A percentile compares a stretch with the other conserved stretches of the same genome.
Evolutionary conservation across 23 red algal species (phyloP).

Genomic region (Gracilaria domingensis): DNA sequence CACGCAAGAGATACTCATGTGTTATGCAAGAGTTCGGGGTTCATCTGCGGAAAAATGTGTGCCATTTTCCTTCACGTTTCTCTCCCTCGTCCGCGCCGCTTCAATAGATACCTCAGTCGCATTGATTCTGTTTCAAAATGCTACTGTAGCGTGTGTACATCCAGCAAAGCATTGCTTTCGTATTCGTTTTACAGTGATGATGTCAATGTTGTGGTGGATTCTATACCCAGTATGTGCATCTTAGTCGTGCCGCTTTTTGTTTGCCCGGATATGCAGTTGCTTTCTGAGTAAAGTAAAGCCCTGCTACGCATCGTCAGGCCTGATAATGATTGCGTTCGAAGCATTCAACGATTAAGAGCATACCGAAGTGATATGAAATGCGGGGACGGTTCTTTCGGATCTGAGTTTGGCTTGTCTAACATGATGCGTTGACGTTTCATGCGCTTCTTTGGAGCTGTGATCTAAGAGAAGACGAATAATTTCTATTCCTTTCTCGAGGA

Average conservation of each 20-base stretch:
- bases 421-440: slow-evolving; percentile 40
- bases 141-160: not conserved
- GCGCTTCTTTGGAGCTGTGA: slow-evolving; percentile 29
- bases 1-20: not conserved
- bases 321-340: slow-evolving; percentile 28
- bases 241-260: not conserved
- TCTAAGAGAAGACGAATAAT: slow-evolving; percentile 10
- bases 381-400: slow-evolving; percentile 10
- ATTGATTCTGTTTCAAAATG: not conserved
- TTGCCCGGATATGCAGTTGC: not conserved
- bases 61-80: slow-evolving; percentile 4
- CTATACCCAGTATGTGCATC: slow-evolving; percentile 17
- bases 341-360: slow-evolving; percentile 25
- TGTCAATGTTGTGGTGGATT: slow-evolving; percentile 26
- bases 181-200: slow-evolving; percentile 30
- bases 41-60: not conserved
- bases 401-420: not conserved
- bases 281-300: slow-evolving; percentile 28
- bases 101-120: not conserved
- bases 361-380: not conserved
- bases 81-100: not conserved
- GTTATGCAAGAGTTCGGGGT: not conserved
- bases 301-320: slow-evolving; percentile 19
- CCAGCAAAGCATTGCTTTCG: slow-evolving; percentile 3
- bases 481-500: not conserved